phyloP scores from a whole-genome alignment of 1,139 yeast genomes.

The Hemisphaericaspora xylanilytica region DNA sequence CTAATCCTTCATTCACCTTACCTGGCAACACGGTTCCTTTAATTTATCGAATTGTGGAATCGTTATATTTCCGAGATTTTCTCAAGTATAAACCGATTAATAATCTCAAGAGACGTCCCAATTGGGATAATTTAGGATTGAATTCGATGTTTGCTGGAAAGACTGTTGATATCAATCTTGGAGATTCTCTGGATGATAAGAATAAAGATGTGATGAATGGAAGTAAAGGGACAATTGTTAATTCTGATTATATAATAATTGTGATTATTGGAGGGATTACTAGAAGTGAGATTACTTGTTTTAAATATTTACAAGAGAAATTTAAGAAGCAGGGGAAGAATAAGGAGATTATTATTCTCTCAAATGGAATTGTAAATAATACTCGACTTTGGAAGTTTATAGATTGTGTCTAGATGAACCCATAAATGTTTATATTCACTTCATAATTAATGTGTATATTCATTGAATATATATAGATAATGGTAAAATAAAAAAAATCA shows the following conservation, averaged over 20 bases:
- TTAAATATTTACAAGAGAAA: constrained; percentile 51
- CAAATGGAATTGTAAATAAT: constrained; percentile 57
- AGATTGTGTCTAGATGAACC: constrained; percentile 1
- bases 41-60: constrained; percentile 46
- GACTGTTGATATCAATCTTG: constrained; percentile 34
- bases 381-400: constrained; percentile 25
- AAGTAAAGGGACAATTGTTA: neutral
- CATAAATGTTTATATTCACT: neutral
- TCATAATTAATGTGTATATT: constrained; percentile 2
- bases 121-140: constrained; percentile 43
- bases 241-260: constrained; percentile 46
- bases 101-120: constrained; percentile 39
- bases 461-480: constrained; percentile 3
- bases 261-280: constrained; percentile 76
- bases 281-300: constrained; percentile 68
- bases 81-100: constrained; percentile 42
- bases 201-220: constrained; percentile 1
- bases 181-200: constrained; percentile 26
- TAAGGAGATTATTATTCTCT: constrained; percentile 50
- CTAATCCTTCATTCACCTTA: constrained; percentile 49
- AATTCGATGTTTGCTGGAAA: constrained; percentile 41
- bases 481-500: neutral
- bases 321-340: constrained; percentile 28
- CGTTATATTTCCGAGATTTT: constrained; percentile 49
- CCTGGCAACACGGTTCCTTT: constrained; percentile 56